Evolutionary conservation across 257 asterid genomes (phyloP), one percentile per base, ranked within the genome.

Genomic region (Nicotiana noctiflora): DNA sequence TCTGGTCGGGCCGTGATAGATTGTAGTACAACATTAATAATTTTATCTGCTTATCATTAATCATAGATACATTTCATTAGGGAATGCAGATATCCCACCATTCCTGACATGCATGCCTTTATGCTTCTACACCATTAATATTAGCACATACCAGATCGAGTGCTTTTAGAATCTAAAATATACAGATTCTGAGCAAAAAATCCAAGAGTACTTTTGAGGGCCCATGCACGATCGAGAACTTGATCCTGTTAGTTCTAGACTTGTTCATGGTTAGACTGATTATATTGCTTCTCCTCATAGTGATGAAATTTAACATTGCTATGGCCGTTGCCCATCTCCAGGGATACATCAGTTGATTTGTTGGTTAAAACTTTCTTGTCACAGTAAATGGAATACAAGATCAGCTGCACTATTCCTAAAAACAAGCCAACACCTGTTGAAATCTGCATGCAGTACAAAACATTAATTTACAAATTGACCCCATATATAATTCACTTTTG

Each of bases 351-450:
- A 25, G 57, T 80, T 1, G 63, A 29, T 8, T 83, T 12, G 34
- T 75, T 49, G 17, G 60, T 25, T 27, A 76, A 59, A 60, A 90
- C 90, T 82, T 86, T 90, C 88, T 91, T 91, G 14, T 89, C 40
- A 6, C 80, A 89, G 80, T 91, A 93, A 18, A 90, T 81, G 19
- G 90, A 89, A 55, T 92, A 94, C 8, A 94, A 83, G 52, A 90
- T 89, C 77, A 94, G 90, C 72, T 94, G 98, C 84, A 90, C 88
- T 4, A 89, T 17, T 57, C 97, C 98, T 85, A 93, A 82, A 77
- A 85, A 92, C 56, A 87, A n/a, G 59, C 94, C 98, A 72, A 93
- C 88, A 13, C 97, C 97, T 76, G 92, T 92, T 5, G 98, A 90
- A 65, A 87, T 84, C 98, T 94, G 90, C 56, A 74, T 40, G 49